These are phyloP conservation scores for Protomyces gravidus DNA, from an alignment of 1,139 yeast genomes.

Conservation along the genomic window DNA sequence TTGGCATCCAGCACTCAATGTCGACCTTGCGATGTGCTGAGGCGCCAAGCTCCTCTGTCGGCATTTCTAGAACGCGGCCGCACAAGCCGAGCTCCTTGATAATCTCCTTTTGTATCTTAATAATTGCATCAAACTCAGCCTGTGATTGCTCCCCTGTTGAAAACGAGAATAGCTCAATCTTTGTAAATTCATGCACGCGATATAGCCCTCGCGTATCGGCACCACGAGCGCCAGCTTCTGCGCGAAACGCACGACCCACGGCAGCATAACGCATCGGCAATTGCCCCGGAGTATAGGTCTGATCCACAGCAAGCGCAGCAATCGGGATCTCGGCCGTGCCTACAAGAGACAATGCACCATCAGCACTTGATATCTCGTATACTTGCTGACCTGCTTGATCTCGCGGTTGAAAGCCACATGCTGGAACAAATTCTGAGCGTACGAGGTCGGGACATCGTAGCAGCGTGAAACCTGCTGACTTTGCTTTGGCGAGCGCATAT, in stretches of 20 bases:
- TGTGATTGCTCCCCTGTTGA: slow-evolving; percentile 42
- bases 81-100: slow-evolving; percentile 65
- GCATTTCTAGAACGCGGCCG: slow-evolving; percentile 84
- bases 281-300: slow-evolving; percentile 41
- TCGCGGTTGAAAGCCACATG: slow-evolving; percentile 94
- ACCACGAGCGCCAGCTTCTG: slow-evolving; percentile 98
- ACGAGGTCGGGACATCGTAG: slow-evolving; percentile 84
- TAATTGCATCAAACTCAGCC: slow-evolving; percentile 56
- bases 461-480: slow-evolving; percentile 62
- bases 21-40: slow-evolving; percentile 92
- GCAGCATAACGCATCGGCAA: slow-evolving; percentile 68
- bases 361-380: slow-evolving; percentile 50
- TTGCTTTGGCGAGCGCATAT: slow-evolving; percentile 65
- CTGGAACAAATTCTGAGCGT: slow-evolving; percentile 66
- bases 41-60: slow-evolving; percentile 83
- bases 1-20: slow-evolving; percentile 99
- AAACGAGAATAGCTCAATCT: slow-evolving; percentile 89
- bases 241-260: slow-evolving; percentile 79
- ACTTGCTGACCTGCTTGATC: slow-evolving; percentile 87
- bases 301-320: slow-evolving; percentile 59
- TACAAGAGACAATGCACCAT: slow-evolving; percentile 59
- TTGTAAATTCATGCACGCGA: slow-evolving; percentile 96
- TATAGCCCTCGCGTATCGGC: slow-evolving; percentile 86
- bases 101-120: slow-evolving; percentile 60
- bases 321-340: slow-evolving; percentile 97